A percentile compares a stretch with the other conserved stretches of the same genome.
Evolutionary conservation across 2,329 filamentous ascomycete genomes (phyloP).

Genomic region (Onygenales sp.): DNA sequence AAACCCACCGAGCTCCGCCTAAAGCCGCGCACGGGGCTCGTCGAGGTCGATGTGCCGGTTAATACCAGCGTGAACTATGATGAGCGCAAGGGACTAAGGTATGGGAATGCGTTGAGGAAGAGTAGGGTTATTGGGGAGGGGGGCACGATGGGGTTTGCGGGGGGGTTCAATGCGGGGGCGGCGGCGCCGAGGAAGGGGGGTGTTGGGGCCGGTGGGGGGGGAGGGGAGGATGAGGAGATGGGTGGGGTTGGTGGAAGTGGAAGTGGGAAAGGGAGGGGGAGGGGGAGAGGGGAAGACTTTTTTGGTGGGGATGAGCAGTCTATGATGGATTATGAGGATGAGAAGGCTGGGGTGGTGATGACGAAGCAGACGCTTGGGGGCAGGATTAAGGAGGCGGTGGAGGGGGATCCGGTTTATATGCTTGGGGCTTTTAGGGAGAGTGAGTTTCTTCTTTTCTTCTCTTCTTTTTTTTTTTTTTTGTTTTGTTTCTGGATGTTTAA

Average conservation of each 20-base stretch:
- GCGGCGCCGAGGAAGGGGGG: not conserved
- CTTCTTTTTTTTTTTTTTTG: not conserved
- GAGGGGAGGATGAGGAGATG: conserved; percentile 7
- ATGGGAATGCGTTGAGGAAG: conserved; percentile 65
- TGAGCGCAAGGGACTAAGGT: conserved; percentile 68
- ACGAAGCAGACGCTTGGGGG: conserved; percentile 78
- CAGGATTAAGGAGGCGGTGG: conserved; percentile 59
- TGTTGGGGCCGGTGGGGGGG: conserved; percentile 17
- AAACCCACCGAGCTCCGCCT: conserved; percentile 66
- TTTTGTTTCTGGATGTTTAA: not conserved
- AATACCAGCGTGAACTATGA: conserved; percentile 69
- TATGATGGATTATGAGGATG: conserved; percentile 15
- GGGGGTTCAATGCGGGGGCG: conserved; percentile 51
- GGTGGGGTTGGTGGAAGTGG: conserved; percentile 15
- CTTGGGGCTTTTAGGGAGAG: conserved; percentile 80
- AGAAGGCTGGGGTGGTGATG: conserved; percentile 46
- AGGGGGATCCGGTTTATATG: conserved; percentile 71
- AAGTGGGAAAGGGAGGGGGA: conserved; percentile 8
- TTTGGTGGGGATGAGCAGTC: conserved; percentile 17
- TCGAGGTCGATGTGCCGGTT: conserved; percentile 87
- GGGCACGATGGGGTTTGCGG: conserved; percentile 61
- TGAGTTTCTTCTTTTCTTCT: conserved; percentile 34
- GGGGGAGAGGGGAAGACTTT: not conserved
- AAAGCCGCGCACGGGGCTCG: conserved; percentile 71
- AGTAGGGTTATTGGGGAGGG: conserved; percentile 45